Evolutionary conservation across 1,284 basidiomycete genomes (phyloP).

Genomic region (Meira nashicola): DNA sequence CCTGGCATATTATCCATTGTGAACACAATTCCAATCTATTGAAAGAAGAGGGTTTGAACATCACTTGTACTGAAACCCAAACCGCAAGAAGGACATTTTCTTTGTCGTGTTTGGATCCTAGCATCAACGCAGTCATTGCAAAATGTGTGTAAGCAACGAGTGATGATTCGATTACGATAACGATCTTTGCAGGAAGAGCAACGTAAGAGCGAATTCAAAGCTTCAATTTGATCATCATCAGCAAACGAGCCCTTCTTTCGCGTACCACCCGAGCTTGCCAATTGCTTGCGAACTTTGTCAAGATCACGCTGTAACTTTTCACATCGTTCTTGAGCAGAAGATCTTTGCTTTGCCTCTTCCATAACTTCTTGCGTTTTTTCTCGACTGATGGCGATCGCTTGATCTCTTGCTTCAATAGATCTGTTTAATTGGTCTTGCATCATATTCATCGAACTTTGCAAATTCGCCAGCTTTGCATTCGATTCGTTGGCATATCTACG

Average conservation of each 20-base stretch:
- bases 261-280: slow-evolving; percentile 36
- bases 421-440: slow-evolving; percentile 11
- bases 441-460: slow-evolving; percentile 39
- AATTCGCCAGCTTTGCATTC: slow-evolving; percentile 28
- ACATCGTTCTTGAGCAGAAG: slow-evolving; percentile 62
- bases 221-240: slow-evolving; percentile 52
- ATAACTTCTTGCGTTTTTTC: slow-evolving; percentile 17
- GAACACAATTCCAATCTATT: slow-evolving; percentile 16
- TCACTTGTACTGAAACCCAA: slow-evolving; percentile 79
- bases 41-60: slow-evolving; percentile 71
- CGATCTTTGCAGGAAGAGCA: slow-evolving; percentile 84
- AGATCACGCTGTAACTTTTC: slow-evolving; percentile 56
- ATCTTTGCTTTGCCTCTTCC: slow-evolving; percentile 65
- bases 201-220: slow-evolving; percentile 73
- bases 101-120: slow-evolving; percentile 81
- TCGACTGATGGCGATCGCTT: slow-evolving; percentile 3
- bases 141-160: slow-evolving; percentile 92
- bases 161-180: slow-evolving; percentile 80
- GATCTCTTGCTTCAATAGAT: slow-evolving; percentile 11
- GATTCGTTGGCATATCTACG: slow-evolving; percentile 36
- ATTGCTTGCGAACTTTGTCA: slow-evolving; percentile 34
- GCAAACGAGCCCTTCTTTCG: slow-evolving; percentile 33
- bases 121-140: slow-evolving; percentile 81
- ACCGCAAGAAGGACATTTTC: slow-evolving; percentile 91
- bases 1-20: too few species aligned